Evolutionary conservation across 129 eudicot species (phyloP).

Genomic region (Centrapalus pauciflorus): DNA sequence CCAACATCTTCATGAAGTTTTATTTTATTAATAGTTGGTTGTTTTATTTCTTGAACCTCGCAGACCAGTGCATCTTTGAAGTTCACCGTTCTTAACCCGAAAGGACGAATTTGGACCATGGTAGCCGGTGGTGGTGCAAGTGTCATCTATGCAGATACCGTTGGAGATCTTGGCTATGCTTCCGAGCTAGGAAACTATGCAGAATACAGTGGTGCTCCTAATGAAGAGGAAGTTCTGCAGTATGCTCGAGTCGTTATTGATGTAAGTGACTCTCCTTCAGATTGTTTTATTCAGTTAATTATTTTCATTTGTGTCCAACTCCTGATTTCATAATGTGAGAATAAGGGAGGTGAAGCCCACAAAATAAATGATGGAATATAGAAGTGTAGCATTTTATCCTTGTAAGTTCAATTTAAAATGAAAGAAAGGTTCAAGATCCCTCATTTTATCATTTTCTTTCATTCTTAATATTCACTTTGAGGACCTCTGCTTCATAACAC

Average conservation of each 20-base stretch:
- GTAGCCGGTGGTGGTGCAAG: slow-evolving; percentile 99
- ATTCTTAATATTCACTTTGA: no score
- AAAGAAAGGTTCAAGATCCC: background rate
- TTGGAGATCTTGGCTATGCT: slow-evolving; percentile 95
- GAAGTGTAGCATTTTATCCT: slow-evolving; percentile 6
- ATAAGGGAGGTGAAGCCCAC: background rate
- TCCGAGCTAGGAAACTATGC: slow-evolving; percentile 96
- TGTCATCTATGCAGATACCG: slow-evolving; percentile 97
- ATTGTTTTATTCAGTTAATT: background rate
- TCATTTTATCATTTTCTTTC: no score
- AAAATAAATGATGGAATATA: background rate
- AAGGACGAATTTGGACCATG: slow-evolving; percentile 98
- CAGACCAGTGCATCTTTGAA: slow-evolving; percentile 98
- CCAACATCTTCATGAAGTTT: background rate
- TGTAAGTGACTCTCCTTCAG: slow-evolving; percentile 34
- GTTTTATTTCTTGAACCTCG: slow-evolving; percentile 15
- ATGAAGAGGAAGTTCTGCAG: slow-evolving; percentile 94
- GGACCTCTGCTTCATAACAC: no score
- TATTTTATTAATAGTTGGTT: background rate
- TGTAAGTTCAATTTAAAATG: background rate
- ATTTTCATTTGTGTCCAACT: background rate
- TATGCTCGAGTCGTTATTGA: slow-evolving; percentile 95
- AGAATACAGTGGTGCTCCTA: slow-evolving; percentile 97
- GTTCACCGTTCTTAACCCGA: slow-evolving; percentile 89
- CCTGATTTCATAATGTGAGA: background rate